Evolutionary conservation across 2,329 filamentous ascomycete species (phyloP).

Genomic region (Didymella pomorum): DNA sequence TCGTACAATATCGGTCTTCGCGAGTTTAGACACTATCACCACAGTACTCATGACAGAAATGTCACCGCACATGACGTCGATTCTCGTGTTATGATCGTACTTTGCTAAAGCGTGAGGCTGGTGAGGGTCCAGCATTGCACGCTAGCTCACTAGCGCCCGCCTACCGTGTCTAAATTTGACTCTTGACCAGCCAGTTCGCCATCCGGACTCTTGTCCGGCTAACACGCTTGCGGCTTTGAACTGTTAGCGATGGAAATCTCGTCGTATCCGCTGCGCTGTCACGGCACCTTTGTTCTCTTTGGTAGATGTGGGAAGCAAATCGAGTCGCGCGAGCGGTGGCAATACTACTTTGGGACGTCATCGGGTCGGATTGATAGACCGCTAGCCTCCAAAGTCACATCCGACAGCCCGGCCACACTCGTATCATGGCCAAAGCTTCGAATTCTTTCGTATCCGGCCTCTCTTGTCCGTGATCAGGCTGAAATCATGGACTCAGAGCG

Average conservation of each 20-base stretch:
- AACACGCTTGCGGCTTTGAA: background rate
- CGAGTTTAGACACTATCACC: background rate
- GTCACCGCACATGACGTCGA: slow-evolving; percentile 14
- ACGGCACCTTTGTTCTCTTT: background rate
- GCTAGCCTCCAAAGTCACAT: background rate
- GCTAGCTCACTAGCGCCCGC: slow-evolving; percentile 16
- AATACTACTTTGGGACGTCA: background rate
- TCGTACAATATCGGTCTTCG: background rate
- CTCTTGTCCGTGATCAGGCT: background rate
- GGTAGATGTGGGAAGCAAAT: background rate
- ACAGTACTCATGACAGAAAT: slow-evolving; percentile 4
- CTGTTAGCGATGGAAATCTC: background rate
- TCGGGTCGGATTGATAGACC: background rate
- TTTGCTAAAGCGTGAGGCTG: slow-evolving; percentile 14
- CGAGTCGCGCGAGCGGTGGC: slow-evolving; percentile 1
- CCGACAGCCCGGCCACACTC: slow-evolving; percentile 1
- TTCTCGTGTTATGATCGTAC: slow-evolving; percentile 13
- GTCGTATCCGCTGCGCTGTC: slow-evolving; percentile 5
- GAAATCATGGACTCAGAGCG: background rate
- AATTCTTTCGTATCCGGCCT: background rate
- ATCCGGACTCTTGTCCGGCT: slow-evolving; percentile 3
- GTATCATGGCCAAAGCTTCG: slow-evolving; percentile 14
- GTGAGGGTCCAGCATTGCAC: background rate
- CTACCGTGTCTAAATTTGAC: slow-evolving; percentile 14
- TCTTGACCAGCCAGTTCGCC: slow-evolving; percentile 3